Conservation (phyloP, 257 asterid genomes). For the Solanum paucissectum region DNA sequence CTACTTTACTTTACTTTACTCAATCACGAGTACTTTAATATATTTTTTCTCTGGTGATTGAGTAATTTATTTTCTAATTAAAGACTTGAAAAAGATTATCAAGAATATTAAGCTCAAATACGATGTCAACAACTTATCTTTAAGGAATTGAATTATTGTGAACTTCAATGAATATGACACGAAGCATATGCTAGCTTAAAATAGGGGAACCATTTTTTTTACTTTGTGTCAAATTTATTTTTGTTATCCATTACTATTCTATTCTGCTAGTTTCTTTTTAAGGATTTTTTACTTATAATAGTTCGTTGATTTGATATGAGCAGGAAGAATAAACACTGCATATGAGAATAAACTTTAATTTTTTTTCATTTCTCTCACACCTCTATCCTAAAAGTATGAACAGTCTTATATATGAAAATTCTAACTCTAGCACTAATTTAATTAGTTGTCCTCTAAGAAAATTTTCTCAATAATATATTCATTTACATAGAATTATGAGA, state of each 20-base stretch:
- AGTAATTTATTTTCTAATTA: too few species aligned
- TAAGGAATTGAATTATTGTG: not conserved
- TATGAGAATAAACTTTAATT: not conserved
- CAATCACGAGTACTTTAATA: too few species aligned
- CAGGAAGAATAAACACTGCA: not conserved
- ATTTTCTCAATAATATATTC: not conserved
- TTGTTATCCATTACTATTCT: not conserved
- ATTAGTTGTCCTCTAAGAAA: not conserved
- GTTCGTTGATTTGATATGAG: not conserved
- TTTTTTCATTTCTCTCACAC: not conserved
- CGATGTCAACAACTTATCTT: too few species aligned
- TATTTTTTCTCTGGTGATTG: too few species aligned
- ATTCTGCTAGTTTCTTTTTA: not conserved
- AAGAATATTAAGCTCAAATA: not conserved
- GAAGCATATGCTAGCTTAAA: not conserved
- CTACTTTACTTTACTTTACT: too few species aligned
- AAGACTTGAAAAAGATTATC: not conserved
- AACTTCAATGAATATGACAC: too few species aligned
- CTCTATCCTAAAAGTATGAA: not conserved
- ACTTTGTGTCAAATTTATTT: not conserved
- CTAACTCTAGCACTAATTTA: too few species aligned
- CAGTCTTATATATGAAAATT: too few species aligned
- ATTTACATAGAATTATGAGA: not conserved
- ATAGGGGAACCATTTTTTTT: not conserved
- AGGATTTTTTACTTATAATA: not conserved